Conservation (phyloP, 2,329 filamentous ascomycete species). For the Emydomyces testavorans region DNA sequence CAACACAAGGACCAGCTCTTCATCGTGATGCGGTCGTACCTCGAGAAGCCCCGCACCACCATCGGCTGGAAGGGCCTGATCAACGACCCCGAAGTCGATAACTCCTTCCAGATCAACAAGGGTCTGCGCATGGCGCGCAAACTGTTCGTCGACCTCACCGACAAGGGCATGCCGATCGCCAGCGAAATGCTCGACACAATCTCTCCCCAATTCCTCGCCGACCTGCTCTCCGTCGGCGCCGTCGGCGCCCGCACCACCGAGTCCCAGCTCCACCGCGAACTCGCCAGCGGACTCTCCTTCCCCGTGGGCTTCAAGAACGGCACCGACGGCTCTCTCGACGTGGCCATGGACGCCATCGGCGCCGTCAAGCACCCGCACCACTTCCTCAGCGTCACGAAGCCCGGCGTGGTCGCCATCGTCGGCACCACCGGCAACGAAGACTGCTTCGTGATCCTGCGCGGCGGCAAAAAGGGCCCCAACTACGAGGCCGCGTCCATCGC, state of each 20-base stretch:
- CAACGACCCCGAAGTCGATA: conserved; percentile 97
- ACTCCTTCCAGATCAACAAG: conserved; percentile 99
- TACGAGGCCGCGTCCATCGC: conserved; percentile 76
- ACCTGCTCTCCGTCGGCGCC: conserved; percentile 81
- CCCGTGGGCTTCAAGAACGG: conserved; percentile 99
- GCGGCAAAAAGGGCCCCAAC: conserved; percentile 87
- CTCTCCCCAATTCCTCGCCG: conserved; percentile 90
- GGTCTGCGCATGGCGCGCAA: conserved; percentile 75
- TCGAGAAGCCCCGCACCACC: conserved; percentile 96
- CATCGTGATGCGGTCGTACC: conserved; percentile 95
- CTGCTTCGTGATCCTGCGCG: conserved; percentile 90
- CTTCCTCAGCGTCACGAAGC: conserved; percentile 95
- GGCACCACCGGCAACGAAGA: conserved; percentile 91
- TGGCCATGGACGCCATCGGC: conserved; percentile 91
- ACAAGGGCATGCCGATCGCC: conserved; percentile 87
- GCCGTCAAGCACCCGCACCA: conserved; percentile 86
- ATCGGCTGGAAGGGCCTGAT: conserved; percentile 98
- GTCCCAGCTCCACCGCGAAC: conserved; percentile 85
- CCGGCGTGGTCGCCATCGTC: conserved; percentile 86
- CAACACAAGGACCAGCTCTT: conserved; percentile 82
- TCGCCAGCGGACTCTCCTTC: conserved; percentile 89
- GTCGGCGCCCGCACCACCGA: conserved; percentile 95
- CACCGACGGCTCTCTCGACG: conserved; percentile 77
- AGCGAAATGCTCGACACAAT: conserved; percentile 98
- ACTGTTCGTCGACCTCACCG: conserved; percentile 84